These are phyloP conservation scores for Tylopilus rubrobrunneus DNA, from an alignment of 768 basidiomycete species.

Conservation along the genomic window DNA sequence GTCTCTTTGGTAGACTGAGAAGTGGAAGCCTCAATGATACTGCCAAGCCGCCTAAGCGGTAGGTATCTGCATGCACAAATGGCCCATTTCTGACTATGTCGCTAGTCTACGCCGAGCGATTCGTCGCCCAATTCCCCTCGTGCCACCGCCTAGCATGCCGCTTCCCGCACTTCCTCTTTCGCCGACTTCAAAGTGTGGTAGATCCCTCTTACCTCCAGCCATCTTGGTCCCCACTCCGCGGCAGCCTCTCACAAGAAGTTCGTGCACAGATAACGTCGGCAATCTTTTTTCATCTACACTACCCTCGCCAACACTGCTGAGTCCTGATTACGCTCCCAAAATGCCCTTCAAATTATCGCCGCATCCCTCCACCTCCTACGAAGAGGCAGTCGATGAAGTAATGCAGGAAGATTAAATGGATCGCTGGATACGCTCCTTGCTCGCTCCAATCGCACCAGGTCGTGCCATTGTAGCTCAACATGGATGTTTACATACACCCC, in stretches of 20 bases:
- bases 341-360: constrained; percentile 11
- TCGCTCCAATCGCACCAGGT: constrained; percentile 11
- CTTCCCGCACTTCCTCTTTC: constrained; percentile 28
- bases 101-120: constrained; percentile 40
- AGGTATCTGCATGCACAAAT: constrained; percentile 13
- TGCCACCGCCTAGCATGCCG: constrained; percentile 27
- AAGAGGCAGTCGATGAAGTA: constrained; percentile 12
- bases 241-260: constrained; percentile 15
- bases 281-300: neutral
- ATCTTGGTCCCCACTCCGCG: constrained; percentile 16
- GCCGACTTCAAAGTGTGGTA: constrained; percentile 14
- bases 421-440: constrained; percentile 11
- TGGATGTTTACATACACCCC: neutral
- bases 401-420: constrained; percentile 20
- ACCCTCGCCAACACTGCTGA: constrained; percentile 5
- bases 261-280: neutral
- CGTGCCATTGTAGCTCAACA: neutral
- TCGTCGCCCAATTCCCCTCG: constrained; percentile 27
- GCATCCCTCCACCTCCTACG: constrained; percentile 1
- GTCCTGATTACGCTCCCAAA: constrained; percentile 8
- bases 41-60: constrained; percentile 29
- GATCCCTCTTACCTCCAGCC: constrained; percentile 18
- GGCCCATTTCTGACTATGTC: neutral
- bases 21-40: constrained; percentile 49
- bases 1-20: constrained; percentile 49